phyloP scores from a whole-genome alignment of 768 basidiomycete genomes.

The Leucocoprinus leucothites region DNA sequence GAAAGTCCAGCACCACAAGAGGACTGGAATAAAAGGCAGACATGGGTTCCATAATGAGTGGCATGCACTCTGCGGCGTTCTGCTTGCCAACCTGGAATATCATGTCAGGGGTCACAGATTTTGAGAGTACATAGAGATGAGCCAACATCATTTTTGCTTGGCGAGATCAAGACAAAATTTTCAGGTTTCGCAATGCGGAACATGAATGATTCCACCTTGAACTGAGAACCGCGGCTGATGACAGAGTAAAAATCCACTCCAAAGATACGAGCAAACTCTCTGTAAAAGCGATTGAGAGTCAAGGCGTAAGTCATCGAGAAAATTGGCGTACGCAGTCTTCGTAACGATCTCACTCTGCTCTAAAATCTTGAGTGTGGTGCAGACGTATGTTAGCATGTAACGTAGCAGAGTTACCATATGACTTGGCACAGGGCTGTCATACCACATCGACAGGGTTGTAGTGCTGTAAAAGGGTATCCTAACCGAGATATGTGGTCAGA shows the following conservation, averaged over 20 bases:
- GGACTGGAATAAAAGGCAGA: conserved; percentile 94
- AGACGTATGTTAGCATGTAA: conserved; percentile 64
- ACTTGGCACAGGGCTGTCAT: conserved; percentile 51
- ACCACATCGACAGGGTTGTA: conserved; percentile 66
- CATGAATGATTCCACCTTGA: conserved; percentile 99
- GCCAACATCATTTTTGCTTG: conserved; percentile 78
- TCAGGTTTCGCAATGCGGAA: conserved; percentile 97
- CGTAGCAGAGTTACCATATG: conserved; percentile 54
- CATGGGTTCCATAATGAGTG: conserved; percentile 91
- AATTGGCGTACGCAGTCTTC: conserved; percentile 82
- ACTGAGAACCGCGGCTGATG: conserved; percentile 92
- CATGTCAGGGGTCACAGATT: not conserved
- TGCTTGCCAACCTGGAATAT: conserved; percentile 80
- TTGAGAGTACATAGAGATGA: not conserved
- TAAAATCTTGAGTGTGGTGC: conserved; percentile 74
- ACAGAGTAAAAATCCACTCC: conserved; percentile 98
- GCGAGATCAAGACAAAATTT: conserved; percentile 86
- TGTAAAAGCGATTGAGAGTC: conserved; percentile 26
- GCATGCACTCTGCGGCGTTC: conserved; percentile 95
- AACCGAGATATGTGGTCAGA: not conserved
- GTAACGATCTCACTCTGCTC: conserved; percentile 80
- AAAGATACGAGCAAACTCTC: conserved; percentile 96
- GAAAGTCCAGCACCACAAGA: conserved; percentile 92
- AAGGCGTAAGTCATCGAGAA: not conserved
- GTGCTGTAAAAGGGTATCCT: conserved; percentile 78